Percentiles rank a stretch among this genome's conserved stretches.
Conservation (phyloP, 1,284 basidiomycete genomes). For the Marasmius fiardii region DNA sequence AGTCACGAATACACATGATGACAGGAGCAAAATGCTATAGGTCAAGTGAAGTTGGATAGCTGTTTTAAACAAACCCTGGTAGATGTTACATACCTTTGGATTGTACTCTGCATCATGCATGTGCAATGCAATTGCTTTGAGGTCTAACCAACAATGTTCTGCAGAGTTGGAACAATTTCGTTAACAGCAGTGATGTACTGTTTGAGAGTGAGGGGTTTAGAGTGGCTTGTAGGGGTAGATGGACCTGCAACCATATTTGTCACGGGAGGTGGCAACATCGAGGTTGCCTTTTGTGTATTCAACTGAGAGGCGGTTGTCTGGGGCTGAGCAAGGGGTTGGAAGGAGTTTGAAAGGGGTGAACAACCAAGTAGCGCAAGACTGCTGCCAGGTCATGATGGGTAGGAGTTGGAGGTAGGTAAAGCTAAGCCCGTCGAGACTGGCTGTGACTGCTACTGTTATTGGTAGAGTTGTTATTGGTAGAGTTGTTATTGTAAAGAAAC, state of each 20-base stretch:
- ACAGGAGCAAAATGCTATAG: constrained; percentile 98
- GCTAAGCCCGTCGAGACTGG: constrained; percentile 27
- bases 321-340: constrained; percentile 32
- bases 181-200: constrained; percentile 93
- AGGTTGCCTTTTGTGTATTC: constrained; percentile 34
- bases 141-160: constrained; percentile 96
- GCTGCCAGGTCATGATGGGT: constrained; percentile 6
- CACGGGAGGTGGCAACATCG: constrained; percentile 9
- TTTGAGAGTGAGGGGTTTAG: constrained; percentile 70
- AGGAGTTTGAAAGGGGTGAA: constrained; percentile 42
- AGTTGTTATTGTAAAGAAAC: constrained; percentile 40
- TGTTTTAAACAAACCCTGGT: constrained; percentile 39
- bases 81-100: constrained; percentile 86
- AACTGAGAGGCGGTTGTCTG: constrained; percentile 14
- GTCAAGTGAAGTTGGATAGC: constrained; percentile 58
- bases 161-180: constrained; percentile 91
- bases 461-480: constrained; percentile 40
- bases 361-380: constrained; percentile 47
- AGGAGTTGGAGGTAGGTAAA: constrained; percentile 10
- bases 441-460: constrained; percentile 35
- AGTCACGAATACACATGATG: constrained; percentile 99
- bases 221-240: constrained; percentile 28
- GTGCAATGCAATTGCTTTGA: constrained; percentile 98
- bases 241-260: constrained; percentile 22
- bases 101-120: constrained; percentile 99